Conservation (phyloP, 192 early-diverging fungal species). For the Lobosporangium transversale region DNA sequence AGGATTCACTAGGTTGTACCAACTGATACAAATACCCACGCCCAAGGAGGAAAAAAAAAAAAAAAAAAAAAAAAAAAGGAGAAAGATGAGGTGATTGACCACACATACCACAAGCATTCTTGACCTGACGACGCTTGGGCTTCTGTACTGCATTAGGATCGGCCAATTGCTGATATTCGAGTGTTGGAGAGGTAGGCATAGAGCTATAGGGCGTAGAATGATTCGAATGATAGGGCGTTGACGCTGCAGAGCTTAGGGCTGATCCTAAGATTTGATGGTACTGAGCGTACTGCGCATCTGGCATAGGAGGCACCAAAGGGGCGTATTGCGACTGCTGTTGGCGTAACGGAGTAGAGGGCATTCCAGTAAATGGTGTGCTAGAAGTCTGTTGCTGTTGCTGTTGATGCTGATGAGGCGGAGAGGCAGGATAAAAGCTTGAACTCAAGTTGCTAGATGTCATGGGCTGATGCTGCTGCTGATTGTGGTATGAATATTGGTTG, state of each 20-base stretch:
- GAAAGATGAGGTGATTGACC: neutral
- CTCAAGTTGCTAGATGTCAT: conserved; percentile 23
- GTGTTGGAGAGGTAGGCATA: conserved; percentile 45
- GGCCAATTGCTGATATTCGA: conserved; percentile 36
- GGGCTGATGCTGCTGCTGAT: conserved; percentile 14
- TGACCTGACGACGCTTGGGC: conserved; percentile 83
- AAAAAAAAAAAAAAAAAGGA: neutral
- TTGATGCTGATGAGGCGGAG: conserved; percentile 39
- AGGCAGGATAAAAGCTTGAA: conserved; percentile 40
- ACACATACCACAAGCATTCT: conserved; percentile 85
- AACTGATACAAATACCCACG: too few species aligned
- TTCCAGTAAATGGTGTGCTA: conserved; percentile 1
- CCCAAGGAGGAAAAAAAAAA: neutral
- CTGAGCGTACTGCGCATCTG: conserved; percentile 47
- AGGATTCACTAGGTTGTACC: too few species aligned
- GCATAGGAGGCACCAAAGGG: conserved; percentile 37
- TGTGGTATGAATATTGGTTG: conserved; percentile 17
- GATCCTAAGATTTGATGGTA: conserved; percentile 42
- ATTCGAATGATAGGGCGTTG: conserved; percentile 40
- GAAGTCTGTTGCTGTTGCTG: conserved; percentile 25
- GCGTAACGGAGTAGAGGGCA: conserved; percentile 36
- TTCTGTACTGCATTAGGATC: conserved; percentile 30
- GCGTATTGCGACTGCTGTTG: conserved; percentile 38
- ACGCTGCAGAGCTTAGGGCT: conserved; percentile 42
- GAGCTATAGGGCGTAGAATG: conserved; percentile 52